Base-by-base conservation (phyloP, 345 rosid species). In the Cardamine chenopodiifolia region DNA sequence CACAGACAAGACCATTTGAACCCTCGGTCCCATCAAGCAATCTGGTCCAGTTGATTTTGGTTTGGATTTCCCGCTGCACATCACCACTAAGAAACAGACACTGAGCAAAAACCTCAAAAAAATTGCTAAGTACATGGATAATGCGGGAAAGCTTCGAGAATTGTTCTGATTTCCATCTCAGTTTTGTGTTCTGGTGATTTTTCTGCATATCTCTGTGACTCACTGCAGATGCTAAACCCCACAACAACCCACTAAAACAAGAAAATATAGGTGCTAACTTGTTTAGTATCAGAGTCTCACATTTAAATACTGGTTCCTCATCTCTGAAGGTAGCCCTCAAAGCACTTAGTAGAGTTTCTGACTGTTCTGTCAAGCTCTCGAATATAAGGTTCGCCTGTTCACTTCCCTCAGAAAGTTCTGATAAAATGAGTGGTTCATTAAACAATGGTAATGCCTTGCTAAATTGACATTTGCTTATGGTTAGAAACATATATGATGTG, bases 161-260 rank as follows among this genome's bases (percentile, higher is more conserved):
- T 37, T 76, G 77, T 66, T 82, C 82, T 20, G 68, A 68, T 69
- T 82, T 79, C 84, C 82, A 77, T 62, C 50, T 74, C 56, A 80
- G 70, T 59, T 84, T 79, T 63, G 67, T 78, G 72, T 84, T 80
- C 35, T 50, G 63, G 32, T 72, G 85, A 67, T 66, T 60, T 58
- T 65, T 79, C 74, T 74, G 76, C 48, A 66, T 79, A 69, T 75
- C 84, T 45, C 58, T 63, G 37, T 76, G 78, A 70, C 81, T 76
- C 70, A 78, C 65, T 31, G 86, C 85, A 65, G 88, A 88, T 77
- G 92, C 85, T 63, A 90, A 68, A 77, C 98, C 99, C 94, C 97
- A 95, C 72, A 95, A 59, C 74, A 83, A 88, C 61, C 98, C 97
- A 80, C 86, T 73, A 59, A 90, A 72, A 81, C 96, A 90, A 70